A percentile compares a stretch with the other conserved stretches of the same genome.
Conservation (phyloP, 2,329 filamentous ascomycete species). For the Phaeosphaeria sp. region DNA sequence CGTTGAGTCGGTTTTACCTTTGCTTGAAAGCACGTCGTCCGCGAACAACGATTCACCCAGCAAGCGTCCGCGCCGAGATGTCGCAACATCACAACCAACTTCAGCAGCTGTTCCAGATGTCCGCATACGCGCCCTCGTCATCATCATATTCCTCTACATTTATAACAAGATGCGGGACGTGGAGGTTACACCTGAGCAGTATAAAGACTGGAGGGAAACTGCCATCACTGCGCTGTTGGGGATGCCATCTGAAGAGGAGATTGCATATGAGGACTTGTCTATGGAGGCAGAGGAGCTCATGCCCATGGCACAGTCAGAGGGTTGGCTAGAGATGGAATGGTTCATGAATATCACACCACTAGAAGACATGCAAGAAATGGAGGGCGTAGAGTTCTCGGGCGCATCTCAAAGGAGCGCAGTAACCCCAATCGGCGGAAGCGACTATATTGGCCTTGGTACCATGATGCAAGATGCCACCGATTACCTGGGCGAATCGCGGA, state of each 20-base stretch:
- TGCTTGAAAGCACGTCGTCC: conserved; percentile 39
- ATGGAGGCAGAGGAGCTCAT: conserved; percentile 43
- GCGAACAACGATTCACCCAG: conserved; percentile 43
- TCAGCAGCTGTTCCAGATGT: conserved; percentile 22
- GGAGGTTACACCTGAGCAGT: conserved; percentile 39
- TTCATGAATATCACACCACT: conserved; percentile 61
- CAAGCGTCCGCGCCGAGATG: conserved; percentile 58
- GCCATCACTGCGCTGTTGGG: conserved; percentile 60
- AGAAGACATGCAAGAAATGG: conserved; percentile 32
- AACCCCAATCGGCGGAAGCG: conserved; percentile 53
- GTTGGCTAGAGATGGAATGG: conserved; percentile 60
- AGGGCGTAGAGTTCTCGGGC: conserved; percentile 27
- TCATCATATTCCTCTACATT: conserved; percentile 67
- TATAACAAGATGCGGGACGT: conserved; percentile 52
- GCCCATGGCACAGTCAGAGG: conserved; percentile 41
- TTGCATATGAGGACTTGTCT: conserved; percentile 53
- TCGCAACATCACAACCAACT: conserved; percentile 10
- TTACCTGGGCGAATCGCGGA: conserved; percentile 69
- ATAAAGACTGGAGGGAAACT: conserved; percentile 42
- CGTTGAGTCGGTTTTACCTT: conserved; percentile 62
- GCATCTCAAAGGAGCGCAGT: conserved; percentile 42
- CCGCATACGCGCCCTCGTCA: conserved; percentile 57
- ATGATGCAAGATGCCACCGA: conserved; percentile 81
- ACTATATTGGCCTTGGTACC: conserved; percentile 59
- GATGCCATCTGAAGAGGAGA: conserved; percentile 56